Base-by-base conservation (phyloP, 352 stramenopile genomes). In the Globisporangium uncinulatum region DNA sequence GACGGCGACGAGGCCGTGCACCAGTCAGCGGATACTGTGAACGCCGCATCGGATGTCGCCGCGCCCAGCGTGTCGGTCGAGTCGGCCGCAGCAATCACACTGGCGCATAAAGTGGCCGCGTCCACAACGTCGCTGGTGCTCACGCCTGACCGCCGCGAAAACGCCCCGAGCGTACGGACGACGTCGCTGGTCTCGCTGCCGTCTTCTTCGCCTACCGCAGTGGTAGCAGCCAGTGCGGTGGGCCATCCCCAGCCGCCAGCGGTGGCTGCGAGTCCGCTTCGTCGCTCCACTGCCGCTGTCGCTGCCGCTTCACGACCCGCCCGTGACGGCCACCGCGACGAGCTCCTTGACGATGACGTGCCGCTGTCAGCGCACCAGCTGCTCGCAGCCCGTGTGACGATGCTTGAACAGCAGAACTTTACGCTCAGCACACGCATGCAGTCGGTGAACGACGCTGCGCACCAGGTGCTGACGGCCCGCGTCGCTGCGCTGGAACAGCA, bases 371-470 rank as follows among this genome's bases (percentile, higher is more conserved):
- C 42, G 42, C 42, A 47, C n/a, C 42, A 47, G 42, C 42, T 47
- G 42, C 42, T 47, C 6, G 19, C 42, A 6, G 42, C 42, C 1
- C 42, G 42, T 19, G 42, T 47, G 42, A 15, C 42, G 42, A 47
- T 47, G 42, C 42, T 47, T 3, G 42, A 47, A 19, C 42, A 47
- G 42, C 42, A 47, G 42, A 47, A 47, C 42, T 47, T 47, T 9
- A 20, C 42, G n/a, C 42, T 47, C 6, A 47, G 42, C 42, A 24
- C 42, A 19, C 42, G 42, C 42, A 47, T 47, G 42, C 42, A 47
- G n/a, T 15, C 42, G 6, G 42, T 47, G 42, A 47, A 47, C n/a
- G 42, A 47, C n/a, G 42, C 42, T 3, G 42, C 42, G 42, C 42
- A 47, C 17, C 42, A 47, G 42, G 42, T 47, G 42, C 42, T 47